Evolutionary conservation across 2,329 filamentous ascomycete genomes (phyloP).

Genomic region (Biscogniauxia sp.): DNA sequence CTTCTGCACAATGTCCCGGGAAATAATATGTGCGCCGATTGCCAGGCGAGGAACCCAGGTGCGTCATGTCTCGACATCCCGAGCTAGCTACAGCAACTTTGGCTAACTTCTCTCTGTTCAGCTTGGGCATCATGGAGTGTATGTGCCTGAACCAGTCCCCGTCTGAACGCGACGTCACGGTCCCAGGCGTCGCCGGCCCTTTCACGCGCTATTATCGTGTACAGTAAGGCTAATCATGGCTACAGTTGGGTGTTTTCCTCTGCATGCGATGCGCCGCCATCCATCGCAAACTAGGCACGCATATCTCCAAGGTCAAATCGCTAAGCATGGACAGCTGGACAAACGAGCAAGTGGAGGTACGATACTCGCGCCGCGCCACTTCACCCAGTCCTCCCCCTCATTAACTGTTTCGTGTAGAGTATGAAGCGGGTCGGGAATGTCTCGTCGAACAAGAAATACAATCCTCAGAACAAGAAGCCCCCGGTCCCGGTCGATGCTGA

Average conservation of each 20-base stretch:
- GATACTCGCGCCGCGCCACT: conserved; percentile 26
- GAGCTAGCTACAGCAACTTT: background rate
- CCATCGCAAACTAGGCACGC: conserved; percentile 94
- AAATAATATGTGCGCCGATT: conserved; percentile 94
- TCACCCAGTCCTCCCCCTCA: background rate
- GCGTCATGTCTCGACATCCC: conserved; percentile 32
- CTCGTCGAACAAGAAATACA: conserved; percentile 84
- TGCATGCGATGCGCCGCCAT: conserved; percentile 97
- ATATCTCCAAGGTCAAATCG: conserved; percentile 98
- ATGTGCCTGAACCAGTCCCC: conserved; percentile 39
- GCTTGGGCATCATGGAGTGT: conserved; percentile 98
- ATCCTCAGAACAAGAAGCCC: conserved; percentile 78
- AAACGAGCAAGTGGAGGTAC: conserved; percentile 91
- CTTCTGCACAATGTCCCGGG: conserved; percentile 79
- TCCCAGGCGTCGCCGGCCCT: conserved; percentile 1
- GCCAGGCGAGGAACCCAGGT: conserved; percentile 89
- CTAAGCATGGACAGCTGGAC: conserved; percentile 98
- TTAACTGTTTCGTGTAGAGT: conserved; percentile 53
- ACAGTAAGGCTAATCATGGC: conserved; percentile 17
- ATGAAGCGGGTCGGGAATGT: conserved; percentile 93
- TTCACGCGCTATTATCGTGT: conserved; percentile 4
- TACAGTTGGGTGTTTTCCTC: conserved; percentile 86
- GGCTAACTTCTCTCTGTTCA: conserved; percentile 37
- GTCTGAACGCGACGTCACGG: background rate
- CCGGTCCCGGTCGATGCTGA: conserved; percentile 87